Base-by-base conservation (phyloP, 2,329 filamentous ascomycete species). In the Fusarium chuoi region DNA sequence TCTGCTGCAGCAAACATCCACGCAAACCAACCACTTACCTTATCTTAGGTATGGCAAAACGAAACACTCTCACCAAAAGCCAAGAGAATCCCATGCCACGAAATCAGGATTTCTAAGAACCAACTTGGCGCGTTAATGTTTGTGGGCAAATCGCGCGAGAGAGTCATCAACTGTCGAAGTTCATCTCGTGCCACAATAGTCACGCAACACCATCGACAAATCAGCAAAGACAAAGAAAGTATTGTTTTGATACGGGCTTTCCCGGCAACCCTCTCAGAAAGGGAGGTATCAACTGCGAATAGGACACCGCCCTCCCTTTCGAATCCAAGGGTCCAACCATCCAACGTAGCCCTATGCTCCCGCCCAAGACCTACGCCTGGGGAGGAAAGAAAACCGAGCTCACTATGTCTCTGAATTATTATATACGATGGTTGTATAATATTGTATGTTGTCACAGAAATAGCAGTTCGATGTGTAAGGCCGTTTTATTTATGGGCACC, bases 261-360 rank as follows among this genome's bases (percentile, higher is more conserved):
- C 58, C 65, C 60, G 58, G 54, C 36, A 52, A 65, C 33, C 62
- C 57, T 71, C 30, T 46, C 44, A 52, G 60, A 70, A 55, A 64
- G 24, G 41, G 63, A 54, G 38, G 52, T 38, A 35, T 36, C 48
- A 22, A 30, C 39, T 51, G 18, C 51, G 45, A 59, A 51, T 59
- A 38, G 54, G 18, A 54, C 35, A 67, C 56, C 30, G 30, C 41
- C 35, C 20, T 24, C 12, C 46, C 30, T 45, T 28, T 63, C 38
- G n/a, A 56, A 57, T 63, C 52, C 67, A 61, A 73, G 71, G 71
- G 66, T 71, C 67, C 71, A 68, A 52, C 56, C 62, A 70, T 36
- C 57, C 66, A 55, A 55, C 41, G 45, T 54, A 62, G 44, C 58
- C 65, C 41, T 58, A 56, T n/a, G 44, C 35, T 35, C 52, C 30